These are phyloP conservation scores for Solanum pennellii DNA, from an alignment of 257 asterid genomes.

Conservation along the genomic window DNA sequence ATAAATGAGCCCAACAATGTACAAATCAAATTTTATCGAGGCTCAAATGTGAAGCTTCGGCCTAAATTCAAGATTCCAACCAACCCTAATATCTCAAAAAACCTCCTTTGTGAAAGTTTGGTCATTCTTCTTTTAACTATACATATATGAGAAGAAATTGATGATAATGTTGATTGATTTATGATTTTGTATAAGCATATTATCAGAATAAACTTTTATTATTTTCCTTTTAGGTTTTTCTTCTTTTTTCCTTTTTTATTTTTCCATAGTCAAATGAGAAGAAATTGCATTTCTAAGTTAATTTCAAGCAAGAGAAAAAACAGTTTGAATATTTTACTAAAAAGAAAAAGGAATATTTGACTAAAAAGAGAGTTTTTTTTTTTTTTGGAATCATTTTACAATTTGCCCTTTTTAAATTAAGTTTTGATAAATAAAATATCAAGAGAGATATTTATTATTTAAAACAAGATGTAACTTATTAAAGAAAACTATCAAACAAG, in stretches of 20 bases:
- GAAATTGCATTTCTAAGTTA: background rate
- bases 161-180: background rate
- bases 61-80: background rate
- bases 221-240: background rate
- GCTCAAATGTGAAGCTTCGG: no score
- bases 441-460: no score
- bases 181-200: background rate
- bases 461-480: no score
- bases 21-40: no score
- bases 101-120: no score
- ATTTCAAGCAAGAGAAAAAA: background rate
- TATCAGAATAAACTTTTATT: background rate
- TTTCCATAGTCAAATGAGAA: background rate
- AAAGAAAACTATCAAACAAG: no score
- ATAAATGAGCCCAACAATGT: accelerated
- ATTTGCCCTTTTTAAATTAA: background rate
- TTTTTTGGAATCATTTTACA: background rate
- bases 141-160: background rate
- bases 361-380: background rate
- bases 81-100: background rate
- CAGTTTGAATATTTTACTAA: background rate
- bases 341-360: background rate
- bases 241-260: background rate
- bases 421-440: background rate
- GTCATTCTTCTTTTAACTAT: background rate